Conservation (phyloP, 2,329 filamentous ascomycete genomes). For the Cercospora sojina region DNA sequence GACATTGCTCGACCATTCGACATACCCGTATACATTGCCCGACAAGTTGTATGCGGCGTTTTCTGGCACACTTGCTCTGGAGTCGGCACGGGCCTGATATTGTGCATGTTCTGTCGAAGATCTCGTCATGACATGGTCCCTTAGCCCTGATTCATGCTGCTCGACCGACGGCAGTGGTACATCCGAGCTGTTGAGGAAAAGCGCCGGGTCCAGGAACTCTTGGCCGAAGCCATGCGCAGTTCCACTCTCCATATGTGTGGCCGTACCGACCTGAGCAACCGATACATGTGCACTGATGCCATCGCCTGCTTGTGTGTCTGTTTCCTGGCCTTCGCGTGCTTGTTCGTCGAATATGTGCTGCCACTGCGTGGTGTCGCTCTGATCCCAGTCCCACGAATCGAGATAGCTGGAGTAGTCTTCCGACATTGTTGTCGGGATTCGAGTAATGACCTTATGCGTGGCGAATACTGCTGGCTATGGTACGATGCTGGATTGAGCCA, state of each 20-base stretch:
- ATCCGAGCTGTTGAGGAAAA: conserved; percentile 4
- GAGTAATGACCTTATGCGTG: not conserved
- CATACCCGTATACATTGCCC: not conserved
- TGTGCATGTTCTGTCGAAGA: not conserved
- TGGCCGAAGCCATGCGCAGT: conserved; percentile 2
- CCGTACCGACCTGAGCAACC: not conserved
- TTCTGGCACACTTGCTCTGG: not conserved
- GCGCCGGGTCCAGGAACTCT: not conserved
- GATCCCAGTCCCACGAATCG: not conserved
- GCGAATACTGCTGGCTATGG: not conserved
- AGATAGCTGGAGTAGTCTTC: not conserved
- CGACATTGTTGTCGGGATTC: not conserved
- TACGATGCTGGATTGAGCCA: not conserved
- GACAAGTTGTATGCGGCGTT: not conserved
- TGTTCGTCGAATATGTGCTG: conserved; percentile 8
- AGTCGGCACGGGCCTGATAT: not conserved
- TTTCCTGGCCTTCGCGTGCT: not conserved
- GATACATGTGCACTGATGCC: not conserved
- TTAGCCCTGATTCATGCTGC: not conserved
- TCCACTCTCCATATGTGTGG: conserved; percentile 2
- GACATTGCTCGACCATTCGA: not conserved
- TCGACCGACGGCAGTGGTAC: conserved; percentile 7
- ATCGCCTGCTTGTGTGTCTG: not conserved
- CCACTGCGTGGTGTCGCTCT: conserved; percentile 2
- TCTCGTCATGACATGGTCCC: not conserved